These are phyloP conservation scores for Alternaria ethzedia DNA, from an alignment of 2,329 filamentous ascomycete species.

Conservation along the genomic window DNA sequence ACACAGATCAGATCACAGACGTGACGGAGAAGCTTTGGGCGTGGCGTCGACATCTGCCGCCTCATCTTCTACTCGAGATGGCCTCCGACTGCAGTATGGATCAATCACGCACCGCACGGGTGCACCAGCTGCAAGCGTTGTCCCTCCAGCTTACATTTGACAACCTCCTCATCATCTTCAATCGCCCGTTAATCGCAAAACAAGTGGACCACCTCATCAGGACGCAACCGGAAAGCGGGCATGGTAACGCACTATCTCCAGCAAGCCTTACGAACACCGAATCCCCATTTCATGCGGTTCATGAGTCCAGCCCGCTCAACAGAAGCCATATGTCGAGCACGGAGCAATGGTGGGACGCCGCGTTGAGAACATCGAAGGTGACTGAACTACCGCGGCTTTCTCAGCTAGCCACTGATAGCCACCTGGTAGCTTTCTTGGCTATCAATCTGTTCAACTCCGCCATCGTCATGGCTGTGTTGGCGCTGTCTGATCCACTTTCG, in stretches of 20 bases:
- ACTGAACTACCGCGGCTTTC: constrained; percentile 44
- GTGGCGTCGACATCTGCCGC: constrained; percentile 34
- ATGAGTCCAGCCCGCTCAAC: constrained; percentile 8
- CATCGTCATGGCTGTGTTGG: constrained; percentile 52
- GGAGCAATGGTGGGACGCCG: constrained; percentile 48
- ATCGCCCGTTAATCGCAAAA: constrained; percentile 51
- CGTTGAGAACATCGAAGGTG: constrained; percentile 49
- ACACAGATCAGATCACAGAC: constrained; percentile 23
- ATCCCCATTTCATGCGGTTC: constrained; percentile 6
- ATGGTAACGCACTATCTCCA: constrained; percentile 5
- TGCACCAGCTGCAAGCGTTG: constrained; percentile 47
- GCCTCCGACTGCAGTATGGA: constrained; percentile 22
- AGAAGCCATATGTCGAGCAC: constrained; percentile 27
- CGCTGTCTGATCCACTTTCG: constrained; percentile 52
- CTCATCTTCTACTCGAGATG: constrained; percentile 27
- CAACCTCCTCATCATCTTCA: constrained; percentile 52
- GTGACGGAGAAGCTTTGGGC: constrained; percentile 26
- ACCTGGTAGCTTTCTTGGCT: constrained; percentile 53
- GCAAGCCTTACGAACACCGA: not conserved
- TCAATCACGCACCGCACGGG: constrained; percentile 12
- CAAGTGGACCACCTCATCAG: constrained; percentile 41
- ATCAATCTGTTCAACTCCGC: constrained; percentile 56
- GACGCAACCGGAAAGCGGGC: constrained; percentile 12
- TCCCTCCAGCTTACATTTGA: constrained; percentile 54
- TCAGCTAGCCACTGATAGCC: constrained; percentile 50